Percentiles rank a stretch among this genome's conserved stretches.
Evolutionary conservation across 208 protist genomes (phyloP).

Genomic region (Wallacemonas sp.): DNA sequence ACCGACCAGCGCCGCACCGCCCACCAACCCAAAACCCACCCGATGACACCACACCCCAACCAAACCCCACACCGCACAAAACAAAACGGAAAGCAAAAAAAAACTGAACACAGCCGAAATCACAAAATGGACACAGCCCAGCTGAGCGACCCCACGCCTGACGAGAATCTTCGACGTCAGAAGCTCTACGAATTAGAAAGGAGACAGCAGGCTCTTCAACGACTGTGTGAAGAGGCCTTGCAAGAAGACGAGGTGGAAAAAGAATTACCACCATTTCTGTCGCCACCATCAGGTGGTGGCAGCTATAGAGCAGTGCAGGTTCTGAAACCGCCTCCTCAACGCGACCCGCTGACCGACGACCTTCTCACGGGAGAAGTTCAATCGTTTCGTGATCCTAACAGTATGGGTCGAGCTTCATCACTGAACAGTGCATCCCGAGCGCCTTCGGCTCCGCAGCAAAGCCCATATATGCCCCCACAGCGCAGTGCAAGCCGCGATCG

Average conservation of each 20-base stretch:
- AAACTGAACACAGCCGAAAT: too few species aligned
- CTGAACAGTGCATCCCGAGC: conserved; percentile 19
- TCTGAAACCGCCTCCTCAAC: not conserved
- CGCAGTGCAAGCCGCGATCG: conserved; percentile 6
- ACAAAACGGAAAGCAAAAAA: too few species aligned
- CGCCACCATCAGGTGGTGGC: not conserved
- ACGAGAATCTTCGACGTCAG: conserved; percentile 28
- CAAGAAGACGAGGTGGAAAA: conserved; percentile 36
- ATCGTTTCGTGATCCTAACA: conserved; percentile 65
- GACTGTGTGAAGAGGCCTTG: conserved; percentile 64
- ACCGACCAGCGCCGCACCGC: too few species aligned
- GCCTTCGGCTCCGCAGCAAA: not conserved
- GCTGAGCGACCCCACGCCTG: too few species aligned
- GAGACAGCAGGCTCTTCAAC: conserved; percentile 52
- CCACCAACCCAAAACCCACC: not conserved
- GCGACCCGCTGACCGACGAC: conserved; percentile 24
- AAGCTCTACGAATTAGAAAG: conserved; percentile 62
- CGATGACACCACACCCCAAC: conserved; percentile 15
- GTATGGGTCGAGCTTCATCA: conserved; percentile 45
- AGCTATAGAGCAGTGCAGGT: conserved; percentile 1
- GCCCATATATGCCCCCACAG: conserved; percentile 2
- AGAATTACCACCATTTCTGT: conserved; percentile 5
- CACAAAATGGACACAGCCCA: too few species aligned
- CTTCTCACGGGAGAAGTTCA: conserved; percentile 70
- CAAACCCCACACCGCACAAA: too few species aligned